Percentiles rank a stretch among this genome's conserved stretches.
Conservation (phyloP, 257 asterid genomes). For the Cinchona pubescens region DNA sequence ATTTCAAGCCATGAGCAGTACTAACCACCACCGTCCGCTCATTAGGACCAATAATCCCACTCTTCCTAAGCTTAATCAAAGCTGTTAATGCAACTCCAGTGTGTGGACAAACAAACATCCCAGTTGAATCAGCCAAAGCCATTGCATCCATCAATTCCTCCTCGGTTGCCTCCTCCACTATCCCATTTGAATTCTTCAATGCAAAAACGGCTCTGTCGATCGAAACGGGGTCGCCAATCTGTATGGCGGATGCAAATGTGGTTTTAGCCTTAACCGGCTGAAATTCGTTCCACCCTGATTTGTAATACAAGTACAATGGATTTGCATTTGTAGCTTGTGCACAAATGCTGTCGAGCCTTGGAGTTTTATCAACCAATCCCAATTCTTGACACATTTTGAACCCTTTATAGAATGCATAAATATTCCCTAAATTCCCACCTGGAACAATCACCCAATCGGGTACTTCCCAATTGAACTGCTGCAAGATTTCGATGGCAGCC, state of each 20-base stretch:
- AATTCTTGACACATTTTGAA: conserved; percentile 58
- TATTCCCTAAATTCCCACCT: conserved; percentile 55
- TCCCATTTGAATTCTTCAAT: conserved; percentile 38
- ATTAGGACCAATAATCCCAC: conserved; percentile 39
- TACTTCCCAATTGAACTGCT: conserved; percentile 59
- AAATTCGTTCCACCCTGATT: conserved; percentile 43
- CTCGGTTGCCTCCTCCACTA: conserved; percentile 60
- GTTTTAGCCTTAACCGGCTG: conserved; percentile 33
- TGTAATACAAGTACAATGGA: conserved; percentile 40
- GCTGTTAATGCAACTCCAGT: conserved; percentile 56
- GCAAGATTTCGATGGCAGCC: conserved; percentile 55
- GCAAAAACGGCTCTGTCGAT: conserved; percentile 53
- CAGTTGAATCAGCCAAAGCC: conserved; percentile 61
- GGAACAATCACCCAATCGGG: conserved; percentile 69
- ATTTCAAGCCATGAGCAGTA: conserved; percentile 61
- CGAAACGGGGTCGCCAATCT: conserved; percentile 64
- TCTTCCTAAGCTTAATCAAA: conserved; percentile 41
- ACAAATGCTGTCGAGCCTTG: conserved; percentile 56
- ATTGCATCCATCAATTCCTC: conserved; percentile 60
- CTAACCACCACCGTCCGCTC: conserved; percentile 60
- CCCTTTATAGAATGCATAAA: conserved; percentile 56
- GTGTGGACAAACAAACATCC: conserved; percentile 61
- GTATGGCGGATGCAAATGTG: conserved; percentile 56
- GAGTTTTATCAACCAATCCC: conserved; percentile 42
- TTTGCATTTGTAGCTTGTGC: conserved; percentile 56